Evolutionary conservation across 345 rosid genomes (phyloP), one percentile per base, ranked within the genome.

Genomic region (Psidium friedrichsthalianum): DNA sequence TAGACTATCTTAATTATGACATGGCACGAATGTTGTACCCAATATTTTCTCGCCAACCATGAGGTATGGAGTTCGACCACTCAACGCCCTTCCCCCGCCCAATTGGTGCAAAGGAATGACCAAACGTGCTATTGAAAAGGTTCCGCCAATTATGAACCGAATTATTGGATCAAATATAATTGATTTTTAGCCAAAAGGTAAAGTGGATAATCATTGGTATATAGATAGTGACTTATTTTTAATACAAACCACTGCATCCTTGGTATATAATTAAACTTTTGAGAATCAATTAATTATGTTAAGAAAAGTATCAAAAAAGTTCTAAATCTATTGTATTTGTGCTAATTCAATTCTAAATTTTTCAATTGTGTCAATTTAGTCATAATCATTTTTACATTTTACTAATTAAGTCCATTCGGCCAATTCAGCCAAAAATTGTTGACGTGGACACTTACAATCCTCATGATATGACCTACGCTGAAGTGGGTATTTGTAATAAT

Each of bases 381-480:
- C 14, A 3, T 11, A 51, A 51, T 51, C 52, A 51, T 51, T 51
- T 51, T 51, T 11, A 51, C 52, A 10, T 51, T 51, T 51, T 11
- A 11, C 3, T 13, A 11, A 11, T 51, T 51, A 11, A 11, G 52
- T 51, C 52, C 13, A 51, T 10, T 51, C 1, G 13, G 4, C 14
- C 12, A 51, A 51, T 51, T 51, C 11, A 51, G 52, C 2, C 4
- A 2, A 51, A 51, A 51, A 51, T 51, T 3, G 14, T 0, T 11
- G 14, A 51, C 52, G 1, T 11, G 3, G 12, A 11, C 1, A 1
- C 11, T 2, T 51, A 11, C 14, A 51, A 0, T 11, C 13, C 14
- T 49, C 51, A 11, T 49, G 11, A 11, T 49, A 9, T 11, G 51
- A 49, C 51, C 3, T 2, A 3, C 3, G 3, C 3, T 9, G 2